These are phyloP conservation scores for Leccinum insolens DNA, from an alignment of 1,284 basidiomycete genomes.

Conservation along the genomic window DNA sequence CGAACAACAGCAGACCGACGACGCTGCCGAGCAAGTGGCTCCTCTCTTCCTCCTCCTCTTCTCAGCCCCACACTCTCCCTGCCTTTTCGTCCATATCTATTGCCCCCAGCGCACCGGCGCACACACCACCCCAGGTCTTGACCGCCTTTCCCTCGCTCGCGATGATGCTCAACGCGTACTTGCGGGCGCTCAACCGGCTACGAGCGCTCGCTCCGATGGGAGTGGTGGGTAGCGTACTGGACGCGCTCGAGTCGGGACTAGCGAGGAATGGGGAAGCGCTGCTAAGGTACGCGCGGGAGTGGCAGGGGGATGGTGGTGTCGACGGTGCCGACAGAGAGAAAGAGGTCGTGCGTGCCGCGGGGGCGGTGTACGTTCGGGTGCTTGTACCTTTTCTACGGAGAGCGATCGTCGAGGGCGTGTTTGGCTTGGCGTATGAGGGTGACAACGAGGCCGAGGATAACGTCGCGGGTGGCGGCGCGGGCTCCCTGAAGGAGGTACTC, in stretches of 20 bases:
- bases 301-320: slow-evolving; percentile 24
- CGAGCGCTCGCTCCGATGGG: slow-evolving; percentile 76
- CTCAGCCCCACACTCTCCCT: slow-evolving; percentile 30
- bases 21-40: slow-evolving; percentile 54
- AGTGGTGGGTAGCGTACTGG: slow-evolving; percentile 48
- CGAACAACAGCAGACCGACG: slow-evolving; percentile 9
- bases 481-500: slow-evolving; percentile 10
- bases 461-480: neutral
- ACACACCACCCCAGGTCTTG: slow-evolving; percentile 70
- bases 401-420: slow-evolving; percentile 76
- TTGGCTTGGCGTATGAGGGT: slow-evolving; percentile 41
- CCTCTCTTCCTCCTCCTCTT: slow-evolving; percentile 30
- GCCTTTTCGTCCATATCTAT: slow-evolving; percentile 33
- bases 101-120: slow-evolving; percentile 36
- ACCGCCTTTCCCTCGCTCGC: slow-evolving; percentile 67
- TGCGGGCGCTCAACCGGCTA: slow-evolving; percentile 79
- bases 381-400: slow-evolving; percentile 71
- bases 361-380: slow-evolving; percentile 57
- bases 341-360: slow-evolving; percentile 51
- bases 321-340: slow-evolving; percentile 27
- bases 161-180: slow-evolving; percentile 72
- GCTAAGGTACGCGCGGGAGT: slow-evolving; percentile 27
- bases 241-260: slow-evolving; percentile 55
- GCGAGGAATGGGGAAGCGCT: slow-evolving; percentile 47
- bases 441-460: neutral